Conservation (phyloP, 306 rosid species). For the Adenanthera pavonina region DNA sequence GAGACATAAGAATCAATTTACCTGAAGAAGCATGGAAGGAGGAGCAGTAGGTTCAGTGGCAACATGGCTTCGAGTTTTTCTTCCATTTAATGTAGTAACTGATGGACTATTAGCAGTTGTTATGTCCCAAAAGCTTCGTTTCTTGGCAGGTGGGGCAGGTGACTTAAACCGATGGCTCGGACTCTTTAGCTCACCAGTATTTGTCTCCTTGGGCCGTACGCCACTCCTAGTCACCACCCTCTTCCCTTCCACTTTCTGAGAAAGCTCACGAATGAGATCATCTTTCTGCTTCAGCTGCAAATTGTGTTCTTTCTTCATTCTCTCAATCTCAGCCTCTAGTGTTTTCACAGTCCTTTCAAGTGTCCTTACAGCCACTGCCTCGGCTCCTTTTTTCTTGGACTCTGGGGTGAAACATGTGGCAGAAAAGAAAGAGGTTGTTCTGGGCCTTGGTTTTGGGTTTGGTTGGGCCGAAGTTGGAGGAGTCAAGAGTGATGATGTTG, state of each 20-base stretch:
- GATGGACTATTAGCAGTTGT: conserved; percentile 85
- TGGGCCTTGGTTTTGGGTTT: conserved; percentile 61
- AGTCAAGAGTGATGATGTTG: conserved; percentile 63
- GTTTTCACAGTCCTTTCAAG: conserved; percentile 66
- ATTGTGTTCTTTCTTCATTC: conserved; percentile 67
- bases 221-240: conserved; percentile 62
- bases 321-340: conserved; percentile 81
- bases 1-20: conserved; percentile 35
- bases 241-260: conserved; percentile 45
- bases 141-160: conserved; percentile 78
- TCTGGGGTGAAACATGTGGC: conserved; percentile 84
- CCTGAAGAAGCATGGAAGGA: conserved; percentile 99
- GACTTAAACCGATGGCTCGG: conserved; percentile 82
- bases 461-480: conserved; percentile 68
- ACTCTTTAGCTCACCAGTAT: conserved; percentile 71
- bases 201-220: conserved; percentile 65
- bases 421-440: conserved; percentile 71
- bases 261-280: conserved; percentile 67
- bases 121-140: conserved; percentile 97
- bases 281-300: conserved; percentile 80
- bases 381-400: conserved; percentile 69
- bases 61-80: conserved; percentile 90
- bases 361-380: conserved; percentile 58
- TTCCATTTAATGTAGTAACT: conserved; percentile 69
- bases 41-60: conserved; percentile 60